phyloP scores from a whole-genome alignment of 2,329 filamentous ascomycete genomes.

The Pseudogymnoascus sp. region DNA sequence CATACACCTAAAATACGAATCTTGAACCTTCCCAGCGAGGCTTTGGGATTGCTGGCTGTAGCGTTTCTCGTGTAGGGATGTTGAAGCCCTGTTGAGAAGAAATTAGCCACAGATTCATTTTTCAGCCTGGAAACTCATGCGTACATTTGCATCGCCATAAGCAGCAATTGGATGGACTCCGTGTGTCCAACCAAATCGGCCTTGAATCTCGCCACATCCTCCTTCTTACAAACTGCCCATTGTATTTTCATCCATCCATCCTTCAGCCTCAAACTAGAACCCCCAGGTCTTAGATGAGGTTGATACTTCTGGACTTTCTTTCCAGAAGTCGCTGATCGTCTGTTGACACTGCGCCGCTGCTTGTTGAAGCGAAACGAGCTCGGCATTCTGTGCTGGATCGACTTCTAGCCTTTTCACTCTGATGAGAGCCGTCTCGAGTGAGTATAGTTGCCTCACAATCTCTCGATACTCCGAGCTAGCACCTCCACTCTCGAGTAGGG shows the following conservation, averaged over 20 bases:
- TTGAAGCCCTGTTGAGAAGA: background rate
- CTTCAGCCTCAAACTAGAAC: conserved; percentile 14
- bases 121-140: background rate
- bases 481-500: conserved; percentile 14
- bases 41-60: conserved; percentile 9
- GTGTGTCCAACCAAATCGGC: conserved; percentile 22
- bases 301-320: conserved; percentile 25
- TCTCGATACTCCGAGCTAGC: conserved; percentile 9
- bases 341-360: conserved; percentile 21
- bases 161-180: conserved; percentile 22
- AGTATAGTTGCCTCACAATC: conserved; percentile 15
- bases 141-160: conserved; percentile 22
- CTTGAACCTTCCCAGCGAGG: conserved; percentile 2
- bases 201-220: conserved; percentile 23
- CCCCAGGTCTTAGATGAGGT: conserved; percentile 13
- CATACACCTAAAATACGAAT: conserved; percentile 8
- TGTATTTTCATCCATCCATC: conserved; percentile 22
- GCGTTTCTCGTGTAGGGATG: conserved; percentile 11
- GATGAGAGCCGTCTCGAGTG: conserved; percentile 23
- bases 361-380: conserved; percentile 20
- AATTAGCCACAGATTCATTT: background rate
- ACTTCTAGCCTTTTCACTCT: conserved; percentile 23
- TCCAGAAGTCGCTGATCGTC: conserved; percentile 25
- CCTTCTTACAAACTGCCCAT: conserved; percentile 24
- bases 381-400: conserved; percentile 15